Percentiles rank a stretch among this genome's conserved stretches.
phyloP scores from a whole-genome alignment of 1,284 basidiomycete species.

The Rhodotorula sp. region DNA sequence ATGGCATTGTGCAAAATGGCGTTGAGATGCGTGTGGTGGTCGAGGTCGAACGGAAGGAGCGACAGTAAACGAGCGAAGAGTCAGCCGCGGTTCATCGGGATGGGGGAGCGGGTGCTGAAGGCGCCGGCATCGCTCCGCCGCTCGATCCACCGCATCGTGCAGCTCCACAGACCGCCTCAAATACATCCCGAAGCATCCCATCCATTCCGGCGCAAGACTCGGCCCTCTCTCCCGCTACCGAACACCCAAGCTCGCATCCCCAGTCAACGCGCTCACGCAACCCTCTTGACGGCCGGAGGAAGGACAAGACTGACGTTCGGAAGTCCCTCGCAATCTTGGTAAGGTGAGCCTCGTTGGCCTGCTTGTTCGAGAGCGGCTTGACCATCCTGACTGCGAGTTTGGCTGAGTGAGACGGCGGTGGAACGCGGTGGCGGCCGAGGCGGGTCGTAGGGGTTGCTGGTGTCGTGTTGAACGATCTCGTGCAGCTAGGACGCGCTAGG shows the following conservation, averaged over 20 bases:
- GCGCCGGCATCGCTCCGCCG: neutral
- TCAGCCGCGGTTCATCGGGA: neutral
- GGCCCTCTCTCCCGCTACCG: no score
- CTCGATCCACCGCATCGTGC: no score
- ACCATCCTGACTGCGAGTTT: slow-evolving; percentile 3
- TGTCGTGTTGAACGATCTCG: no score
- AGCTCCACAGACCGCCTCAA: no score
- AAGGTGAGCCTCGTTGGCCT: slow-evolving; percentile 48
- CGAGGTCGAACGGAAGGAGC: no score
- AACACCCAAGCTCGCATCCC: neutral
- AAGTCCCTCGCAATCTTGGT: slow-evolving; percentile 49
- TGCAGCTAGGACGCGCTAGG: neutral
- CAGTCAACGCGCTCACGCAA: neutral
- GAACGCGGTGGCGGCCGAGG: slow-evolving; percentile 7
- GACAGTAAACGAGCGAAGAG: neutral
- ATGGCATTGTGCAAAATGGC: neutral
- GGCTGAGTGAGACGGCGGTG: neutral
- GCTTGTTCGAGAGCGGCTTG: slow-evolving; percentile 12
- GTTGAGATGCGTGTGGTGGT: no score
- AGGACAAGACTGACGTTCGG: slow-evolving; percentile 48
- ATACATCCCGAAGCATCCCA: no score
- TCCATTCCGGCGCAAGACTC: no score
- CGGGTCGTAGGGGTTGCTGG: neutral
- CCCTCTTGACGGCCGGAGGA: neutral
- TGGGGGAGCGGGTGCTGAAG: neutral